Base-by-base conservation (phyloP, 2,329 filamentous ascomycete genomes). In the Neonectria coccinea region DNA sequence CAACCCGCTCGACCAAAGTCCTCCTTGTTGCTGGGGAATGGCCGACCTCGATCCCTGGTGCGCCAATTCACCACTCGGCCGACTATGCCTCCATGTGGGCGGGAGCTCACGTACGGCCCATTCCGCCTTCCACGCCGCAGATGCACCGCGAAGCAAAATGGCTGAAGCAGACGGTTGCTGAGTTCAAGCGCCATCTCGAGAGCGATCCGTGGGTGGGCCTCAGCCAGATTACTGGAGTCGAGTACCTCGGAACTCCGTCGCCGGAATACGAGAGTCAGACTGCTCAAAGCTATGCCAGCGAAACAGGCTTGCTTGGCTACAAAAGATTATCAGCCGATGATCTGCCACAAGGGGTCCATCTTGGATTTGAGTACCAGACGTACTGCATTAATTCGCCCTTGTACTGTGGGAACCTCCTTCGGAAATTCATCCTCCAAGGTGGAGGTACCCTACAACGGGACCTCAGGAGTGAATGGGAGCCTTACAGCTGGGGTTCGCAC, bases 31-130 rank as follows among this genome's bases (percentile, higher is more conserved):
- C 77, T 2, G 71, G 73, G 33, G 78, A 79, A 71, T 79, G 78
- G 78, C 78, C 78, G 8, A 73, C 67, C 7, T 76, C 75, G 16
- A 76, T 77, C 1, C 75, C 77, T 0, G 76, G 77, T 0, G 73
- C 74, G 0, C 74, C 77, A 0, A 57, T 66, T 1, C 11, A 52
- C 2, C 76, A 77, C 57, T 79, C 77, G 0, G 66, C 70, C 22
- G 72, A 88, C 77, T 88, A 83, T 72, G 84, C 86, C 14, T 88
- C 86, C 31, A 85, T 85, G 56, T 88, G 85, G 85, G 86, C 81
- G 39, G 86, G 86, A 11, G 85, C 86, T 2, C 85, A 88, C 70
- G 85, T 86, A 67, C 81, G 85, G 44, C 85, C 82, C 70, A 82
- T 86, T 36, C 82, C 82, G 2, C 76, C 72, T 2, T 72, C 72